Base-by-base conservation (phyloP, 805 yeast species). In the Wickerhamomyces chaumierensis region DNA sequence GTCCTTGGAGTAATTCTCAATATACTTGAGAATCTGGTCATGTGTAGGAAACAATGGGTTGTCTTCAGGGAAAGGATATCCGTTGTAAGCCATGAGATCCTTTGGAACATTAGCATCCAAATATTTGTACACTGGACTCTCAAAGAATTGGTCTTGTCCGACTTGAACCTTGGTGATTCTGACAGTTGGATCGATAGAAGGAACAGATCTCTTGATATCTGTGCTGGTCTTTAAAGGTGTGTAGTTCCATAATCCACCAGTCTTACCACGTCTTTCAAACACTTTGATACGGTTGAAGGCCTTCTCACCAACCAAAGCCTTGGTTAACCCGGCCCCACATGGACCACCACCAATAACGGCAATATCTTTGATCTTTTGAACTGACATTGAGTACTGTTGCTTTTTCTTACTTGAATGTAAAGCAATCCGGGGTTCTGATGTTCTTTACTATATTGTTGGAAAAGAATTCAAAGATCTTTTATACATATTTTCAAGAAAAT, bases 231-330 rank as follows among this genome's bases (percentile, higher is more conserved):
- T 53, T 9, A 35, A 33, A 3, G 40, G 40, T 1, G 56, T 48
- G 33, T 66, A 80, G 52, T 75, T 71, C 95, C 95, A 85, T 8
- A 84, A 61, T 0, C 95, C 95, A 13, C 94, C 95, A n/a, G 71
- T 53, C n/a, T 57, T 55, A 7, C 60, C 46, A 43, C 81, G 66
- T 35, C 70, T 63, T 45, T 83, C 94, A 51, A 68, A 81, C 5
- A 81, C 63, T 19, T 69, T 72, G 36, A 83, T 64, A 34, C 56
- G 50, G 27, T 65, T 59, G 45, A 71, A 69, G 3, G 60, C 52
- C 1, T 56, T 49, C 46, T 78, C 87, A 9, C 63, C 68, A 7
- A 71, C 45, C 11, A 84, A 61, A 0, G 87, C 84, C 41, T 77
- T 73, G 0, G 83, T 75, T 3, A 72, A 61, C 0, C 78, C 84